Evolutionary conservation across 2,329 filamentous ascomycete genomes (phyloP).

Genomic region (Claviceps sp.): DNA sequence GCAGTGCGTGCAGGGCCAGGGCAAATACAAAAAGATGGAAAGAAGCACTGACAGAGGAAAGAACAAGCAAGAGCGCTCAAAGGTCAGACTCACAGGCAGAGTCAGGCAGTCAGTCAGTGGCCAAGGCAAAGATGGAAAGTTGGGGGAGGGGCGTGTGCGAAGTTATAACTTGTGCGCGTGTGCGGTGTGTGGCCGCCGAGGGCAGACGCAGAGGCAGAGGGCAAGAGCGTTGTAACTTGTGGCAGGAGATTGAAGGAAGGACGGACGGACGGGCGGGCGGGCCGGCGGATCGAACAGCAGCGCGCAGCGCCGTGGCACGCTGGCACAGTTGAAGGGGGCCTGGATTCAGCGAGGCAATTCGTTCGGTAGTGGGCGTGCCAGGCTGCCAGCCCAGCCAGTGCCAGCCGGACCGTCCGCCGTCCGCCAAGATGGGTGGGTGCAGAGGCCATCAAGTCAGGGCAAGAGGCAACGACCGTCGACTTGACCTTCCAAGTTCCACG

Average conservation of each 20-base stretch:
- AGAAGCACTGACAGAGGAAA: slow-evolving; percentile 11
- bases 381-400: not conserved
- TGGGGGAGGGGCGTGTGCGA: not conserved
- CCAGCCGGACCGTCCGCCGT: slow-evolving; percentile 1
- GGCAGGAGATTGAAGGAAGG: slow-evolving; percentile 2
- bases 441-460: not conserved
- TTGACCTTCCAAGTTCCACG: not conserved
- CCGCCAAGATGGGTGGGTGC: not conserved
- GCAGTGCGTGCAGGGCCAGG: not conserved
- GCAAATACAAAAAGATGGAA: slow-evolving; percentile 7
- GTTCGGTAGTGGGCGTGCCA: not conserved
- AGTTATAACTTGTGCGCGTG: not conserved
- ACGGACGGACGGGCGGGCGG: not conserved
- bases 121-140: not conserved
- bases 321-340: not conserved
- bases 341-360: not conserved
- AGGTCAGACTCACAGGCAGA: not conserved
- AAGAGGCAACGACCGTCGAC: too few species aligned
- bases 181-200: not conserved
- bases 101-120: not conserved
- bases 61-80: slow-evolving; percentile 7
- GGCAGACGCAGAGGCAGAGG: slow-evolving; percentile 1
- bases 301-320: not conserved
- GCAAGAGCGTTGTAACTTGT: not conserved
- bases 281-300: not conserved